Base-by-base conservation (phyloP, 768 basidiomycete species). In the Tephrocybe sp. region DNA sequence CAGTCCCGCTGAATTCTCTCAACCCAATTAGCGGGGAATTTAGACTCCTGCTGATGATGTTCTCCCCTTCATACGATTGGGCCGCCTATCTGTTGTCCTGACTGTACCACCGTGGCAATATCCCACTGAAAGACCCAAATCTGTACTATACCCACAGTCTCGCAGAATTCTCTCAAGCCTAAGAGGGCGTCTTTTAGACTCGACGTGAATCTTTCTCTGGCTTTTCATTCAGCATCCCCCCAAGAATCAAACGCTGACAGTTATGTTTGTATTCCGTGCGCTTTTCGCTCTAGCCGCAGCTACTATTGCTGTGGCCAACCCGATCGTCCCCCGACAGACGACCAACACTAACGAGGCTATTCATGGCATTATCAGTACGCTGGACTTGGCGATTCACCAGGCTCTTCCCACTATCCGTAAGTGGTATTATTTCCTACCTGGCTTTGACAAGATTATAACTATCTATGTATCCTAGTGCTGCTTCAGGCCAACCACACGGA, bases 281-380 rank as follows among this genome's bases (percentile, higher is more conserved):
- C 36, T 69, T 38, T 53, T 67, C 36, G 56, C 64, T 34, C 59
- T 72, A 31, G 60, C 65, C 17, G 60, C 63, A 20, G 56, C 63
- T 39, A 59, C 60, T 22, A 50, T 61, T 34, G 65, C 55, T 22
- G 51, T 67, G 38, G 70, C 68, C 34, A 65, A 62, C 45, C 62
- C 62, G 31, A 60, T 71, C 48, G 32, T 43, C 34, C 38, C 55
- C 36, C 65, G 69, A 48, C 68, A 70, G 57, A 36, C 62, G 31
- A 62, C 65, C 19, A 71, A 70, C 54, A 71, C 68, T 41, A 70
- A 69, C 39, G 36, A 57, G 14, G 61, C 59, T 5, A 69, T 71
- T 49, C 48, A 53, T 22, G 43, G 54, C 20, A 60, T 64, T 26
- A 50, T 72, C 51, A 63, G 63, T 42, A 32, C n/a, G 3, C 61